phyloP scores from a whole-genome alignment of 2,329 filamentous ascomycete genomes.

The Basipetospora chlamydospora region DNA sequence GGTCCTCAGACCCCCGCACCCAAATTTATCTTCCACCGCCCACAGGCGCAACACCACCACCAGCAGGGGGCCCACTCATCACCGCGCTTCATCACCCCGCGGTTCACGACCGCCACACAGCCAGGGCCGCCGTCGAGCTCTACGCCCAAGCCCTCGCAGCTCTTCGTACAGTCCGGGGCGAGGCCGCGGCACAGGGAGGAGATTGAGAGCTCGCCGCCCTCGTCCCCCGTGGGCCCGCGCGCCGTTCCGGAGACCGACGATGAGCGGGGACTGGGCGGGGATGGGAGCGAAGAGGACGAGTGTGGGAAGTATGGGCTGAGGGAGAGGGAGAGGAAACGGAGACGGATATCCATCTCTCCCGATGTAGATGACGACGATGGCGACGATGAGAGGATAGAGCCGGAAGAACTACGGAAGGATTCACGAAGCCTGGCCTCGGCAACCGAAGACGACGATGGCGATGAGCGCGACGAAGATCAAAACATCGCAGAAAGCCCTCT shows the following conservation, averaged over 20 bases:
- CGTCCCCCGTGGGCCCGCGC: background rate
- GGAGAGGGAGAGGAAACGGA: conserved; percentile 1
- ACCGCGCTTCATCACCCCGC: conserved; percentile 2
- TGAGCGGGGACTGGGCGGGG: background rate
- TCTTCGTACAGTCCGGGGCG: background rate
- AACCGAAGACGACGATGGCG: too few species aligned
- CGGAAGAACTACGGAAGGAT: too few species aligned
- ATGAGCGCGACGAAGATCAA: too few species aligned
- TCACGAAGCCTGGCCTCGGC: too few species aligned
- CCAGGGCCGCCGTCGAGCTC: background rate
- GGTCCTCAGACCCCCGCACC: background rate
- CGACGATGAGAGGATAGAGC: background rate
- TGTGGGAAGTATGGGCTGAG: background rate
- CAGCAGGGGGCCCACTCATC: background rate
- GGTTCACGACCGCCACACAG: background rate
- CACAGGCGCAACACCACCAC: background rate
- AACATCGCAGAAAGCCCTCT: too few species aligned
- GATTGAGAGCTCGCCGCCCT: conserved; percentile 4
- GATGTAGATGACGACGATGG: background rate
- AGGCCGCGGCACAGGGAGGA: conserved; percentile 1
- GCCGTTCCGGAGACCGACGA: background rate
- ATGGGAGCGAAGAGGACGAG: background rate
- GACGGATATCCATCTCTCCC: background rate
- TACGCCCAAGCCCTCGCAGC: conserved; percentile 2
- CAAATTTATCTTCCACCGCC: conserved; percentile 1